Conservation (phyloP, 2,329 filamentous ascomycete species). For the Paecilomyces sp. region DNA sequence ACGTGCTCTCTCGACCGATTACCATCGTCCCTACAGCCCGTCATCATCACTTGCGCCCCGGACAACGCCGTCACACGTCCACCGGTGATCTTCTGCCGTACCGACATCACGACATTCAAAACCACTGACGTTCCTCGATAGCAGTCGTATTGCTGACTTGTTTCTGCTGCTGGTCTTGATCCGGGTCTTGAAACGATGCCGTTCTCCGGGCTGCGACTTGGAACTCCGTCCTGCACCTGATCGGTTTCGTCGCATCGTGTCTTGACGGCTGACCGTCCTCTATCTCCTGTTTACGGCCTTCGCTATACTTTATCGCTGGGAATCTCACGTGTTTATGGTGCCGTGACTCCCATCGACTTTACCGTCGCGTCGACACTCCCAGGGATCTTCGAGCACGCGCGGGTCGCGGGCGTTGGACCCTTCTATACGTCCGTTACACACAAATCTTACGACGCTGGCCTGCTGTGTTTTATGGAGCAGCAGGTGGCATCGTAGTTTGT, state of each 20-base stretch:
- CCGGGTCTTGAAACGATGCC: background rate
- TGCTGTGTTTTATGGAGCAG: slow-evolving; percentile 21
- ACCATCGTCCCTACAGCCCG: background rate
- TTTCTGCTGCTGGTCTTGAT: background rate
- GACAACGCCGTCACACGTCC: background rate
- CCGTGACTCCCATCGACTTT: background rate
- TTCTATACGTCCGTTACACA: background rate
- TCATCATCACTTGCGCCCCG: background rate
- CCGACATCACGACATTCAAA: background rate
- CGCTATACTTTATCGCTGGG: background rate
- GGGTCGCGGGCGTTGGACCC: background rate
- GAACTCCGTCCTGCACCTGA: background rate
- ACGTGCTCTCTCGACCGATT: background rate
- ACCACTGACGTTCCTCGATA: background rate
- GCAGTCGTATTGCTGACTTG: background rate
- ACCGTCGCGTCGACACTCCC: background rate
- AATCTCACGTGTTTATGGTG: background rate
- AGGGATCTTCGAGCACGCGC: background rate
- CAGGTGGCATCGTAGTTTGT: slow-evolving; percentile 21
- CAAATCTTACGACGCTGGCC: background rate
- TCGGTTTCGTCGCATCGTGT: background rate
- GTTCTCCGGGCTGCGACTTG: background rate
- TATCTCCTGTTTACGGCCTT: background rate
- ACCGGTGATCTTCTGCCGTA: background rate
- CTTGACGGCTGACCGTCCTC: background rate